Evolutionary conservation across 129 eudicot genomes (phyloP).

Genomic region (Glebionis coronaria): DNA sequence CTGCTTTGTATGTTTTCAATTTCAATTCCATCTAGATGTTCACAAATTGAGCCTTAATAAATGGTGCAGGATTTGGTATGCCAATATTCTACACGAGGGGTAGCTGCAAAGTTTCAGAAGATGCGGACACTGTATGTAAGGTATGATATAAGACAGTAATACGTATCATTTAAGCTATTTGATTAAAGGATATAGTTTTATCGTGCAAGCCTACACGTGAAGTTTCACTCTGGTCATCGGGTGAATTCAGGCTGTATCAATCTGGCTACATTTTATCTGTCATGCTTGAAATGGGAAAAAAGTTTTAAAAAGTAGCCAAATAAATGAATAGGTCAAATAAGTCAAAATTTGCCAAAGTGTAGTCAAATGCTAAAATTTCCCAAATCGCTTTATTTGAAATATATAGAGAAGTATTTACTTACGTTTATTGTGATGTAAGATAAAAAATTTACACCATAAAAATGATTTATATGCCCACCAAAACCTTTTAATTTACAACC

Average conservation of each 20-base stretch:
- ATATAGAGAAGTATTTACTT: no score
- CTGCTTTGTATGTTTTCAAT: neutral
- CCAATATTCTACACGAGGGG: constrained; percentile 33
- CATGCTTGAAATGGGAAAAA: no score
- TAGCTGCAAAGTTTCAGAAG: constrained; percentile 61
- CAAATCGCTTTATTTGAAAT: no score
- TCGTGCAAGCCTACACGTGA: neutral
- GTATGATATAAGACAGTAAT: constrained; percentile 29
- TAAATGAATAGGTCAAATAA: neutral
- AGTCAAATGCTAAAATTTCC: neutral
- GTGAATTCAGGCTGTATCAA: neutral
- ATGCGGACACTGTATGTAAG: constrained; percentile 40
- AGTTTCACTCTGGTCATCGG: neutral
- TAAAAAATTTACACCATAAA: no score
- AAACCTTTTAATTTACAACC: no score
- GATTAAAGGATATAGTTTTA: neutral
- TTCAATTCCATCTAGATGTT: neutral
- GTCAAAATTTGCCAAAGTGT: neutral
- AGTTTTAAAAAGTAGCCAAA: no score
- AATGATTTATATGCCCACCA: no score
- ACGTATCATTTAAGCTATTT: neutral
- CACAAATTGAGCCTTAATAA: constrained; percentile 14
- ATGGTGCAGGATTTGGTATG: constrained; percentile 41
- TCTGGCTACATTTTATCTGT: neutral
- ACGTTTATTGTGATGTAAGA: no score